Percentiles rank a stretch among this genome's conserved stretches.
phyloP scores from a whole-genome alignment of 139 green algal species.

The Pleodorina starrii region DNA sequence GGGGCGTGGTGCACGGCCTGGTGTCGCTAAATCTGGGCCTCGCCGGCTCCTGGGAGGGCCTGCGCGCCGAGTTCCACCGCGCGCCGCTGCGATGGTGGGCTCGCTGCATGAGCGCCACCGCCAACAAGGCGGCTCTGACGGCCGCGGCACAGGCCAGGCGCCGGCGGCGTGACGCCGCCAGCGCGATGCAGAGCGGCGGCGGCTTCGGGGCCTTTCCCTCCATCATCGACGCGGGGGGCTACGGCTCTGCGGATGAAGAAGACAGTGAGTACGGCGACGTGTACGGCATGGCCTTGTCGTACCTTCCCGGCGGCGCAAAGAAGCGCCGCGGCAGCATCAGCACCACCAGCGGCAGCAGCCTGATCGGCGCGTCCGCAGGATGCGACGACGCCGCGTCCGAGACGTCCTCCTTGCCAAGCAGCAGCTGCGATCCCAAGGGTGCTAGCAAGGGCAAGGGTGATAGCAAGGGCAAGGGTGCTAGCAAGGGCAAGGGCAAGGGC shows the following conservation, averaged over 20 bases:
- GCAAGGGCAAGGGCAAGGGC: neutral
- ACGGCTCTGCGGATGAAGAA: slow-evolving; percentile 2
- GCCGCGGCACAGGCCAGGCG: neutral
- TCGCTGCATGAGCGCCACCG: slow-evolving; percentile 11
- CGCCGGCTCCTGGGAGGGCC: neutral
- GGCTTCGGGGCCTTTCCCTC: too few species aligned
- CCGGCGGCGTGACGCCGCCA: neutral
- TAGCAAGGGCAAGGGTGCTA: neutral
- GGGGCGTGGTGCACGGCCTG: slow-evolving; percentile 28
- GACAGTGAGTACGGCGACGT: neutral
- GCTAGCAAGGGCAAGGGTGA: neutral
- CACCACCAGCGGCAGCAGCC: too few species aligned
- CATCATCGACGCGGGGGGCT: too few species aligned
- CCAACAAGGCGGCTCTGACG: neutral
- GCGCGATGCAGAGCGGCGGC: neutral
- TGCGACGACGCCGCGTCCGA: slow-evolving; percentile 64
- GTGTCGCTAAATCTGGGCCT: slow-evolving; percentile 26
- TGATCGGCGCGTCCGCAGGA: too few species aligned
- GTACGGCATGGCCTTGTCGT: too few species aligned
- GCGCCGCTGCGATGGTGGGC: slow-evolving; percentile 29
- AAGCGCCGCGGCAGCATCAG: too few species aligned
- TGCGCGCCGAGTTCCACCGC: slow-evolving; percentile 31
- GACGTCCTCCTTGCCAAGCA: slow-evolving; percentile 40
- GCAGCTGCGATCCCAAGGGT: neutral
- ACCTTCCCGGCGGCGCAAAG: too few species aligned